Base-by-base conservation (phyloP, 176 grass and related monocot species). In the Lolium perenne region DNA sequence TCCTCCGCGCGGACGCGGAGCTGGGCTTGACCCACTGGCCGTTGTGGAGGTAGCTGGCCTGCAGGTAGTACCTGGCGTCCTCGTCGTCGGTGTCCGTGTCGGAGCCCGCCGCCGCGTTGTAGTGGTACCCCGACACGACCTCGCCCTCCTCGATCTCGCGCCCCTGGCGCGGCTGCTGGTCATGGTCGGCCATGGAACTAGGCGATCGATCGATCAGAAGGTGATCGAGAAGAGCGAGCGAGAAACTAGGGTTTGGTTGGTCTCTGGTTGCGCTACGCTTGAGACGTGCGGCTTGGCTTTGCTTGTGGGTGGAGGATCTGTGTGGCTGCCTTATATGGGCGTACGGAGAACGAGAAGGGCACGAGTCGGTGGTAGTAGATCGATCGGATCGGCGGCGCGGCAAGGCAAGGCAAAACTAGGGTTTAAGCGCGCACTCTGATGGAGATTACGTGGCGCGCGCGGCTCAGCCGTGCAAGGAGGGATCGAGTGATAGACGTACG, bases 91-190 rank as follows among this genome's bases (percentile, higher is more conserved):
- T 76, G 48, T 76, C 73, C 13, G 66, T 56, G 18, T 85, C 83
- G 6, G 51, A 78, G 8, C 32, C 60, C 14, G 62, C 55, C 56
- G 22, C 22, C n/a, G 3, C 59, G 6, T 9, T 23, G 32, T 35
- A 35, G 32, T 35, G 32, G 79, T 64, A 23, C 2, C 64, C 18
- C 5, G 48, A 26, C 21, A 51, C 59, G 50, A 22, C 50, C 81
- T 87, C 89, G 26, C 85, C 89, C 49, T 84, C 89, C 0, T 87
- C 66, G 10, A 78, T 49, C 29, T 51, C 71, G 0, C 21, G 0
- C 6, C 25, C 6, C 22, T 14, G 21, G 17, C 66, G 1, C 4
- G 10, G 74, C 6, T 0, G 48, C 0, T 3, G 17, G 10, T 47
- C 35, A 8, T n/a, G 16, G 2, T 7, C 26, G 46, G 79, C 25